Base-by-base conservation (phyloP, 2,329 filamentous ascomycete genomes). In the Pseudogymnoascus destructans region DNA sequence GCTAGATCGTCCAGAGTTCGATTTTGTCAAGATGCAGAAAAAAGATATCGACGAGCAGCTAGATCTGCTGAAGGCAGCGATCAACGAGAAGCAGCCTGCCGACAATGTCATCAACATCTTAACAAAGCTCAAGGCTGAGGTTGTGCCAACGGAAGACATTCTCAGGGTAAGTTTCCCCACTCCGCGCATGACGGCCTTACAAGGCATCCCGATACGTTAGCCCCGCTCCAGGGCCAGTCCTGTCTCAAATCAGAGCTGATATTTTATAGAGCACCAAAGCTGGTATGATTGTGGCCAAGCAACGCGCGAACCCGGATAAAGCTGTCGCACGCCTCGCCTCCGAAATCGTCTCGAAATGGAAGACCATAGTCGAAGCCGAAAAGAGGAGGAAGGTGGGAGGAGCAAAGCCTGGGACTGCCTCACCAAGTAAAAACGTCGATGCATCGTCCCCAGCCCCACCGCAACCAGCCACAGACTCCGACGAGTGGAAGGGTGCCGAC, bases 271-370 rank as follows among this genome's bases (percentile, higher is more conserved):
- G 86, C 40, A 97, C 92, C n/a, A 87, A 86, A 66, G 92, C 95
- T 57, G 93, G 93, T 66, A 85, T 95, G 64, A 83, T 86, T 56
- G 87, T 97, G 62, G 92, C 91, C 71, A 92, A 90, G 70, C 81
- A 85, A 56, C 78, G 83, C 58, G 73, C 86, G 61, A 90, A 95
- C 71, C 72, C 83, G 59, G 86, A 95, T 76, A 90, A 88, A 71
- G 83, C 91, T 42, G 86, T 97, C 65, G 84, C 85, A 52, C 80
- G 82, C 57, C 77, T 88, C 42, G 90, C 93, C 3, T 78, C 80
- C 60, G 87, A 91, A 67, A 86, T 97, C 59, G 90, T 98, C 57
- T 80, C 79, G 62, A 95, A 91, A 71, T 95, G 89, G 89, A 87
- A 86, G 75, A 83, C 84, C 66, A 81, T 86, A 38, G 86, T 95